Percentiles rank a stretch among this genome's conserved stretches.
Conservation (phyloP, 768 basidiomycete genomes). For the Lentinula boryana region DNA sequence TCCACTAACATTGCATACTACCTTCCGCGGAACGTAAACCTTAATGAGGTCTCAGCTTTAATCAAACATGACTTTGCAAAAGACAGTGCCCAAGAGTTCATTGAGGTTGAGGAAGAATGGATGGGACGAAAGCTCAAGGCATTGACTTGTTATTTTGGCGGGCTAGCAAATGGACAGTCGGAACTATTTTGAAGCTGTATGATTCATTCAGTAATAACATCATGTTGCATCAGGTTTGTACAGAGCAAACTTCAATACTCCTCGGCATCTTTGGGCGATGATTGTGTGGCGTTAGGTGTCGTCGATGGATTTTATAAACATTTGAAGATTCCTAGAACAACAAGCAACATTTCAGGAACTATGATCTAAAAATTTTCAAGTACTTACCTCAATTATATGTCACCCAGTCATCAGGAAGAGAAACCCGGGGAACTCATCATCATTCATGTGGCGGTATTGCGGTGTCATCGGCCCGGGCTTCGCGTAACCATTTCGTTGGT, state of each 20-base stretch:
- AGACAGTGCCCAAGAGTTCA: slow-evolving; percentile 20
- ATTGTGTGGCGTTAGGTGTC: no score
- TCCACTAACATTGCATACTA: slow-evolving; percentile 86
- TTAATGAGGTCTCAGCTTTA: slow-evolving; percentile 66
- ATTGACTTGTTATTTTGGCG: slow-evolving; percentile 91
- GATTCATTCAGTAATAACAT: no score
- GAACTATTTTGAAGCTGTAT: slow-evolving; percentile 36
- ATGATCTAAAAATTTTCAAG: no score
- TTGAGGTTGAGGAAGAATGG: slow-evolving; percentile 5
- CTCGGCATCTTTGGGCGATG: no score
- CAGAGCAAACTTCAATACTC: no score
- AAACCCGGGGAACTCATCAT: not conserved
- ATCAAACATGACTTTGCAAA: slow-evolving; percentile 45
- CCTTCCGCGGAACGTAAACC: slow-evolving; percentile 73
- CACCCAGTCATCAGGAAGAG: no score
- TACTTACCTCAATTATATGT: no score
- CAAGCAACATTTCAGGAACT: no score
- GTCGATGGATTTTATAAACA: no score
- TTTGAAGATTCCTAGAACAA: no score
- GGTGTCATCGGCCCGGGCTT: not conserved
- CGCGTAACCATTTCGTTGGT: not conserved
- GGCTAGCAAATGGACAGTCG: slow-evolving; percentile 66
- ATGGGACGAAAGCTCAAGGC: slow-evolving; percentile 58
- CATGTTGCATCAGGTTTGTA: no score
- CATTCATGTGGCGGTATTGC: not conserved